phyloP scores from a whole-genome alignment of 176 grass and related monocot genomes.

The Rhipidocladum racemiflorum region DNA sequence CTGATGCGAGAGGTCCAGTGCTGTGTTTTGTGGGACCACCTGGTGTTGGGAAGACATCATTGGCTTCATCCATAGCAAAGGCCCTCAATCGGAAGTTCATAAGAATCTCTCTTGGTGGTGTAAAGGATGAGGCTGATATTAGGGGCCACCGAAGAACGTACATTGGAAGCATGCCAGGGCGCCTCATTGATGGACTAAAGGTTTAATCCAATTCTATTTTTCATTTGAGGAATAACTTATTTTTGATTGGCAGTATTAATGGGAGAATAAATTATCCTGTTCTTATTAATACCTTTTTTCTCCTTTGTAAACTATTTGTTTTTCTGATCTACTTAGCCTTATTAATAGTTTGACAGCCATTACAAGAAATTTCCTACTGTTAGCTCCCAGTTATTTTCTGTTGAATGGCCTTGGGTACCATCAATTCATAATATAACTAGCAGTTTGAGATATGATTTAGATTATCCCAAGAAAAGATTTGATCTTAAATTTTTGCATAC shows the following conservation, averaged over 20 bases:
- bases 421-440: background rate
- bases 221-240: slow-evolving; percentile 28
- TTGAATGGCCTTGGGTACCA: slow-evolving; percentile 8
- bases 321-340: slow-evolving; percentile 8
- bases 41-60: slow-evolving; percentile 98
- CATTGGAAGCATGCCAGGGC: slow-evolving; percentile 97
- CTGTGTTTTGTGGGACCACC: slow-evolving; percentile 98
- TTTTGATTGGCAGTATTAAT: background rate
- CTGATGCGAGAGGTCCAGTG: slow-evolving; percentile 90
- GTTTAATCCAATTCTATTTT: slow-evolving; percentile 37
- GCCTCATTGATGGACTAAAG: slow-evolving; percentile 97
- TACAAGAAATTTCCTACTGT: background rate
- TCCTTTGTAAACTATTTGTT: slow-evolving; percentile 13
- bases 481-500: background rate
- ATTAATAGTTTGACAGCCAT: background rate
- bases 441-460: background rate
- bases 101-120: slow-evolving; percentile 94
- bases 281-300: background rate
- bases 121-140: slow-evolving; percentile 99
- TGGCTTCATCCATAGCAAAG: slow-evolving; percentile 92
- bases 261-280: background rate
- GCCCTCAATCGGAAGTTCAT: slow-evolving; percentile 90
- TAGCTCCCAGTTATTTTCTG: background rate
- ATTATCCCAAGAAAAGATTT: background rate
- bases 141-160: slow-evolving; percentile 97